A percentile compares a stretch with the other conserved stretches of the same genome.
Conservation (phyloP, 2,329 filamentous ascomycete genomes). For the Stylonectria norvegica region DNA sequence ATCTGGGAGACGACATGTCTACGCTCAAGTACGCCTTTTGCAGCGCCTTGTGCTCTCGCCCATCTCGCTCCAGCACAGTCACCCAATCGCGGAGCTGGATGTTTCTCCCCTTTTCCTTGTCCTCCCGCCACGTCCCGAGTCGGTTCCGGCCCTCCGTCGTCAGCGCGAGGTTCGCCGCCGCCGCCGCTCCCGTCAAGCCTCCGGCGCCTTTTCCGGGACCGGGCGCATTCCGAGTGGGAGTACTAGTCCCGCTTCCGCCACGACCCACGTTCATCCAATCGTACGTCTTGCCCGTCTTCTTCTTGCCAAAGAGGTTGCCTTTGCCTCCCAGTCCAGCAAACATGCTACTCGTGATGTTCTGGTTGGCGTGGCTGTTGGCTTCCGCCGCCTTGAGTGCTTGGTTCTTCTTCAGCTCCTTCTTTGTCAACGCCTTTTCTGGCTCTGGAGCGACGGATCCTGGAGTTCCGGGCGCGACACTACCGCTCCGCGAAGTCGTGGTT, state of each 20-base stretch:
- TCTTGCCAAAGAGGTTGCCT: constrained; percentile 54
- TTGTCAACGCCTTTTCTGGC: constrained; percentile 67
- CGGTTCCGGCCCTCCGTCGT: constrained; percentile 59
- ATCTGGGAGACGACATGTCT: constrained; percentile 47
- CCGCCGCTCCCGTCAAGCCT: constrained; percentile 27
- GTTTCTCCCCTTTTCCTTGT: constrained; percentile 68
- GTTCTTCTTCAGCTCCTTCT: constrained; percentile 80
- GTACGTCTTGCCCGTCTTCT: constrained; percentile 65
- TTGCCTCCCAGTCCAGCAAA: constrained; percentile 64
- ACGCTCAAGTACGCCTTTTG: constrained; percentile 55
- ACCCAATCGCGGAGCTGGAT: constrained; percentile 86
- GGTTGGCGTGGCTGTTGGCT: constrained; percentile 73
- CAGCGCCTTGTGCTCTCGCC: constrained; percentile 60
- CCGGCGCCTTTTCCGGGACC: constrained; percentile 34
- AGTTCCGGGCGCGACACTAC: constrained; percentile 57
- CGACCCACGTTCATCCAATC: constrained; percentile 64
- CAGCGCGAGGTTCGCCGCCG: constrained; percentile 38
- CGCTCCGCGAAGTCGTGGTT: constrained; percentile 47
- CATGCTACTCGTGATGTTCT: constrained; percentile 78
- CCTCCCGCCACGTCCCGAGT: constrained; percentile 74
- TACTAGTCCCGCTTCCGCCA: constrained; percentile 52
- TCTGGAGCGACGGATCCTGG: constrained; percentile 63
- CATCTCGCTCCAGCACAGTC: constrained; percentile 74
- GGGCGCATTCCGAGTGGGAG: constrained; percentile 39
- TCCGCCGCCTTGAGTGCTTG: constrained; percentile 74